Base-by-base conservation (phyloP, 768 basidiomycete species). In the Termitomyces sp. region DNA sequence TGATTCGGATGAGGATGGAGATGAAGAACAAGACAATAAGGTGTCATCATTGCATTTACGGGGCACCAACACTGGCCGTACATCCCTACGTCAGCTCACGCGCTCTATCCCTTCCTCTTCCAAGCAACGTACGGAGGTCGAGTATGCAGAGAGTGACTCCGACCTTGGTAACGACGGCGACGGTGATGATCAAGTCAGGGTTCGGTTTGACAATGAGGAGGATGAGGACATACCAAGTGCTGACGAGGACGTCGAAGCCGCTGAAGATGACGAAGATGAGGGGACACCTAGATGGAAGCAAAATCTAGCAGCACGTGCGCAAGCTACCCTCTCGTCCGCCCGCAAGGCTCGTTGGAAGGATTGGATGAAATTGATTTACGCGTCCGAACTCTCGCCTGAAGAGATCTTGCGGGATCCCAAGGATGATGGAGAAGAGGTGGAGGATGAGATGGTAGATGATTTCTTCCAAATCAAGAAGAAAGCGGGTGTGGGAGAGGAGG, bases 301-400 rank as follows among this genome's bases (percentile, higher is more conserved):
- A 12, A 81, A 90, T 65, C 77, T 96, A 1, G 77, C 82, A 0
- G 76, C 59, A 49, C 70, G 76, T 49, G 77, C 76, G 7, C 75
- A 76, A 11, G 75, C 77, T 39, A 39, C 53, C 20, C 20, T 15
- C 13, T 73, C 80, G 3, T 75, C 78, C 8, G 72, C 77, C 1
- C 76, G 73, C 7, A 74, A 71, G 40, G 58, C 65, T 9, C 78
- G 79, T 40, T 79, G 81, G 61, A 86, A 83, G 66, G 86, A 96
- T 70, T 91, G 94, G 85, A 92, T 88, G 69, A 88, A 88, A 55
- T 82, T 96, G 50, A 92, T 98, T 56, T 98, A 98, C 72, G 79
- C 81, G 42, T 83, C 83, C 48, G 72, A 80, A 4, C 80, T 94
- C 12, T 83, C 88, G 4, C 89, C 94, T 0, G 80, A 83, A 58